Evolutionary conservation across 257 asterid genomes (phyloP), one percentile per base, ranked within the genome.

Genomic region (Solanum chaucha): DNA sequence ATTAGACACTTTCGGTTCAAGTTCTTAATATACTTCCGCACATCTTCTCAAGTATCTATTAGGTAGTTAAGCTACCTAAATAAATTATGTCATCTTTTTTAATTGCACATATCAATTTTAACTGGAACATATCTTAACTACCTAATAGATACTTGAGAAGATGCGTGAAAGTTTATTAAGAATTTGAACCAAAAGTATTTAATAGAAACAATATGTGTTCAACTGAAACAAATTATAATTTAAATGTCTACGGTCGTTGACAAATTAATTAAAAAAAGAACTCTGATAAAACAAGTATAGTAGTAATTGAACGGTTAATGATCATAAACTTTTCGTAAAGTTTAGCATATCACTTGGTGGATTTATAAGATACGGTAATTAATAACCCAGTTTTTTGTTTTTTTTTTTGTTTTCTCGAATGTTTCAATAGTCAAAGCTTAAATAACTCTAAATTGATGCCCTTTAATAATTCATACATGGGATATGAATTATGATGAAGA

Each of bases 101-200:
- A 26, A 13, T 28, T 13, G 3, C 15, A 26, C 36, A 26, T 26
- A 26, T 67, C 36, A 67, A 67, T 0, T 67, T 12, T 67, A 67
- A 67, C 2, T 12, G 10, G 0, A 26, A 67, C 19, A 12, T 51
- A 15, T 51, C 61, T 58, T 58, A 20, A 19, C 14, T 24, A 11
- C 0, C 7, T 65, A 65, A 65, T 24, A 4, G 34, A 5, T 14
- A 67, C 34, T 67, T 67, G 19, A 67, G 5, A 26, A 67, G 10
- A 26, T 12, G 4, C 3, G 10, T 0, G 0, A 4, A 12, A 6
- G 3, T 26, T 5, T 26, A 4, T 12, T 26, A 15, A 5, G 8
- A 67, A 4, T 12, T 67, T 26, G 5, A 67, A 26, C 19, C 8
- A 3, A 67, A 67, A 67, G 10, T 67, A 12, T 24, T 11, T 26